Evolutionary conservation across 768 basidiomycete genomes (phyloP).

Genomic region (Russula compacta): DNA sequence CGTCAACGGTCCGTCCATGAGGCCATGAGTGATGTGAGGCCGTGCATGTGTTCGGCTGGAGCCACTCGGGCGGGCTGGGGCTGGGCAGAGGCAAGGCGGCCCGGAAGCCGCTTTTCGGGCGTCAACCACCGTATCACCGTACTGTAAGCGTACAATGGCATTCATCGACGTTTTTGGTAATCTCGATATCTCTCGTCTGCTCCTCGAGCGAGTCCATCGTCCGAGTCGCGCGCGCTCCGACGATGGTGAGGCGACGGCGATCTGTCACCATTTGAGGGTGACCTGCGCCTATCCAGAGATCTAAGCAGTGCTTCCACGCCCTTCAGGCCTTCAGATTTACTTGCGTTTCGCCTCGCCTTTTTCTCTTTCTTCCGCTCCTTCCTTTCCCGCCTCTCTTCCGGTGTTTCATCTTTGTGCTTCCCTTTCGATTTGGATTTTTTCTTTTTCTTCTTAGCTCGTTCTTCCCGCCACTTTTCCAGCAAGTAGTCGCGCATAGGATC

Average conservation of each 20-base stretch:
- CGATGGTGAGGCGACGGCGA: background rate
- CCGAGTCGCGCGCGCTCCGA: too few species aligned
- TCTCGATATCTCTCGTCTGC: background rate
- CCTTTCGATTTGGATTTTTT: constrained; percentile 51
- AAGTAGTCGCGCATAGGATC: constrained; percentile 98
- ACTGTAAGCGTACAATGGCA: too few species aligned
- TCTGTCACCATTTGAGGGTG: background rate
- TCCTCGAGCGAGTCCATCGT: too few species aligned
- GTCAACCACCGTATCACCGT: too few species aligned
- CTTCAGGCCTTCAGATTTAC: constrained; percentile 51
- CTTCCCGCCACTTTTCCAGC: constrained; percentile 62
- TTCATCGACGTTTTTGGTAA: background rate
- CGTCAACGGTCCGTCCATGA: background rate
- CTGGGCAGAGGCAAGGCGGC: too few species aligned
- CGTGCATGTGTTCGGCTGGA: too few species aligned
- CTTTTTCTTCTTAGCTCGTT: constrained; percentile 47
- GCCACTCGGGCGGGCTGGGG: too few species aligned
- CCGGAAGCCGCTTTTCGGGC: too few species aligned
- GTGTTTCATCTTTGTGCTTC: constrained; percentile 67
- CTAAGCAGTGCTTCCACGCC: constrained; percentile 61
- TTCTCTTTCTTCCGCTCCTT: constrained; percentile 70
- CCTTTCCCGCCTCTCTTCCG: constrained; percentile 64
- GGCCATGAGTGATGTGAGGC: background rate
- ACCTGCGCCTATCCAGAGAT: constrained; percentile 30
- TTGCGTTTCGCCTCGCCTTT: constrained; percentile 42